Conservation (phyloP, 305 asterid genomes). For the Solanum hybrid region DNA sequence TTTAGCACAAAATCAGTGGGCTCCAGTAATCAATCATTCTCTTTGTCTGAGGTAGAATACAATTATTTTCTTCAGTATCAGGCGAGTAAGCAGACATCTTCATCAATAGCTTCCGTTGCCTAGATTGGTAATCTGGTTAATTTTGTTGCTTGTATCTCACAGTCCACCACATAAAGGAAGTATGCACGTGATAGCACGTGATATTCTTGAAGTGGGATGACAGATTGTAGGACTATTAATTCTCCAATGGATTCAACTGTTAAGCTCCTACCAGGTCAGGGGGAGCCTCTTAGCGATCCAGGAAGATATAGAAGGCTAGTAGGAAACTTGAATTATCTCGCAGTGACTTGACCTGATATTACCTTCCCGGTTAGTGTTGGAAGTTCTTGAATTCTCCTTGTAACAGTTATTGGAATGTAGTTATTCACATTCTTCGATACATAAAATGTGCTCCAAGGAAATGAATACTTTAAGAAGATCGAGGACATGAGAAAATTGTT, state of each 20-base stretch:
- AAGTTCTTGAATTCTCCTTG: not conserved
- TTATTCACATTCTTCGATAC: not conserved
- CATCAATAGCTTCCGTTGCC: not conserved
- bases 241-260: not conserved
- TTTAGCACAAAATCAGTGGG: not conserved
- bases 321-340: not conserved
- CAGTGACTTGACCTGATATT: not conserved
- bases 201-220: not conserved
- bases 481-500: not conserved
- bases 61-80: not conserved
- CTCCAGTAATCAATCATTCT: not conserved
- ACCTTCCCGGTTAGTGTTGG: not conserved
- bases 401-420: not conserved
- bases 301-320: not conserved
- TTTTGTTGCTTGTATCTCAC: not conserved
- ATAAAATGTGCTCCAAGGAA: not conserved
- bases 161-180: not conserved
- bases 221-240: not conserved
- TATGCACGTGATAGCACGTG: not conserved
- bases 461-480: not conserved
- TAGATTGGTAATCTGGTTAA: not conserved
- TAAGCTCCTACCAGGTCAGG: not conserved
- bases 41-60: not conserved
- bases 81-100: not conserved
- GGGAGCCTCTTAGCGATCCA: not conserved